A percentile compares a stretch with the other conserved stretches of the same genome.
Conservation (phyloP, 1,284 basidiomycete genomes). For the Naganishia sp. region DNA sequence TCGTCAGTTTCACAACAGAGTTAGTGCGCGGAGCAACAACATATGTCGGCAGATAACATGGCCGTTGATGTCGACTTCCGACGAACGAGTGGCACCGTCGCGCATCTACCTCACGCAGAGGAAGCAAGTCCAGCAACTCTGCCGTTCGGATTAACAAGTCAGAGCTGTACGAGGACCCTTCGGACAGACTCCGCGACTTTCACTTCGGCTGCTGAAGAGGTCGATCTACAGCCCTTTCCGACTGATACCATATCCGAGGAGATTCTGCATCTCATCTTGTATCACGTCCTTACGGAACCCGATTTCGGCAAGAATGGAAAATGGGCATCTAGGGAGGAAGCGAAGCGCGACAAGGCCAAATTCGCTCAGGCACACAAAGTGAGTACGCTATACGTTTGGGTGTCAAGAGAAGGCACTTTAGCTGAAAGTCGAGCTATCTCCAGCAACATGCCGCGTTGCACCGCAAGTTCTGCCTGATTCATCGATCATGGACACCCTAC, state of each 20-base stretch:
- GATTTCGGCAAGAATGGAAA: conserved; percentile 33
- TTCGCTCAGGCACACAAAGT: conserved; percentile 30
- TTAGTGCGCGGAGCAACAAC: too few relatives aligned
- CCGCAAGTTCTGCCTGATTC: conserved; percentile 31
- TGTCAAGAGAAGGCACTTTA: neutral
- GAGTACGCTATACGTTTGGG: neutral
- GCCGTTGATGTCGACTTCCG: too few relatives aligned
- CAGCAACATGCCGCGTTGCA: conserved; percentile 26
- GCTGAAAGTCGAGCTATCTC: neutral
- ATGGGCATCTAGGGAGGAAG: conserved; percentile 20
- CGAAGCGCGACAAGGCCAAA: conserved; percentile 19
- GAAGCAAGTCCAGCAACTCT: too few relatives aligned
- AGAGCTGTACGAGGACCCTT: too few relatives aligned
- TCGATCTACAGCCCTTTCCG: conserved; percentile 27
- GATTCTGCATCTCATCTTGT: conserved; percentile 30
- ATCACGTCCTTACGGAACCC: conserved; percentile 24
- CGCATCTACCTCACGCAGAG: too few relatives aligned
- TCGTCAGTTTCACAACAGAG: too few relatives aligned
- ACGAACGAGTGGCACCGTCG: too few relatives aligned
- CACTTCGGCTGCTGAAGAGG: neutral
- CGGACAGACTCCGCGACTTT: too few relatives aligned
- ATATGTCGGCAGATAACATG: too few relatives aligned
- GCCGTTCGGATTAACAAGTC: too few relatives aligned
- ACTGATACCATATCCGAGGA: conserved; percentile 25
- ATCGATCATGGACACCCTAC: conserved; percentile 33